Evolutionary conservation across 148 eudicot species (phyloP), one percentile per base, ranked within the genome.

Genomic region (Silene uniflora): DNA sequence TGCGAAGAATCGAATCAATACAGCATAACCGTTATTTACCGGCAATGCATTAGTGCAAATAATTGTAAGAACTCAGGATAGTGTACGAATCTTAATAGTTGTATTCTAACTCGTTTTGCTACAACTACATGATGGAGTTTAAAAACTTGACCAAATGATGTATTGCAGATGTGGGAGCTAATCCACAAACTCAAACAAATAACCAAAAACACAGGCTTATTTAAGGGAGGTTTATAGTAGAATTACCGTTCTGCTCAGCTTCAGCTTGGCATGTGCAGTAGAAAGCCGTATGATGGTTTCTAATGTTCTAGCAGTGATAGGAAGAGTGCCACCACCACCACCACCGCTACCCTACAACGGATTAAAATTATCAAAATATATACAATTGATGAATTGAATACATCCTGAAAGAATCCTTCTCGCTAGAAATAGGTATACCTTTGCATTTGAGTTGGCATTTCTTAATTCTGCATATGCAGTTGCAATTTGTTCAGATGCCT

Each of bases 241-340:
- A 12, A 59, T 54, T 86, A 96, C 99, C 93, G 90, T 89, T 91
- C 87, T 86, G 85, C 89, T 90, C 81, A 92, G 79, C 86, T 85
- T 96, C 75, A 96, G 89, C 78, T 91, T 96, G 78, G 99, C 99
- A 87, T 96, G 98, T 13, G 99, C 99, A 79, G 99, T 96, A 19
- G 99, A 96, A 62, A 96, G 90, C 46, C 99, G 87, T 69, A 96
- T 96, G 22, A 96, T 96, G 73, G 99, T 96, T 80, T 96, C 99
- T 76, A 96, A 85, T 64, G 97, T 96, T 91, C 99, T 89, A 75
- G 99, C 98, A 78, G 99, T 96, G 69, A 96, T 92, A 67, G 99
- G 98, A 81, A 96, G 98, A 42, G 99, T 96, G 71, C 99, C 99
- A 59, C 92, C 90, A 6, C 19, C n/a, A 7, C 64, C 49, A 17